A percentile compares a stretch with the other conserved stretches of the same genome.
Conservation (phyloP, 2,329 filamentous ascomycete genomes). For the Hypoxylon sp. region DNA sequence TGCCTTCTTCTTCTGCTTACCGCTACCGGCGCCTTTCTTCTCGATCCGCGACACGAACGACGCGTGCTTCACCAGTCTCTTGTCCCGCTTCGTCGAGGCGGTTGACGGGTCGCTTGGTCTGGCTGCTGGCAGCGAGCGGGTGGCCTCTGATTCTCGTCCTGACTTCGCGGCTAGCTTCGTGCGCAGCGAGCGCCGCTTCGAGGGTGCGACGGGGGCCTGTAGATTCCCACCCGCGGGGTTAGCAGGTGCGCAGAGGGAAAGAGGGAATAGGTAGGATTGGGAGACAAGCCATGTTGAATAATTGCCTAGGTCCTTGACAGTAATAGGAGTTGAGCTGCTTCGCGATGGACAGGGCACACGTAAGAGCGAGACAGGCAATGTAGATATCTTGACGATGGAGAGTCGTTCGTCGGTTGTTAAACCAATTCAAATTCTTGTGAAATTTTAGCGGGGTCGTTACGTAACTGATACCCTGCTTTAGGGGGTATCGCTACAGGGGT, state of each 20-base stretch:
- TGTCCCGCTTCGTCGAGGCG: slow-evolving; percentile 76
- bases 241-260: neutral
- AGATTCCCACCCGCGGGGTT: slow-evolving; percentile 11
- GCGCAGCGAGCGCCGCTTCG: slow-evolving; percentile 65
- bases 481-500: too few species aligned
- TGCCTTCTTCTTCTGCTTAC: too few species aligned
- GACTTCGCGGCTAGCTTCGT: slow-evolving; percentile 62
- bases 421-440: slow-evolving; percentile 1
- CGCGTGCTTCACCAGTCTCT: slow-evolving; percentile 81
- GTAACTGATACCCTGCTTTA: neutral
- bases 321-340: neutral
- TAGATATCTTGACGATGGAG: neutral
- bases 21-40: slow-evolving; percentile 61
- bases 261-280: neutral
- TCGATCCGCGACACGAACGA: slow-evolving; percentile 79
- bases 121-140: too few species aligned
- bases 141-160: slow-evolving; percentile 56
- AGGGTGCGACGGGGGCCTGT: slow-evolving; percentile 54
- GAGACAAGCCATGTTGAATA: slow-evolving; percentile 19
- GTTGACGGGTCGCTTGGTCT: slow-evolving; percentile 61
- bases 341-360: neutral
- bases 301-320: neutral
- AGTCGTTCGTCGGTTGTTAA: slow-evolving; percentile 4
- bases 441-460: slow-evolving; percentile 21
- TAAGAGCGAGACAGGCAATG: neutral